These are phyloP conservation scores for Pseudogymnoascus sp. DNA, from an alignment of 2,329 filamentous ascomycete species.

Conservation along the genomic window DNA sequence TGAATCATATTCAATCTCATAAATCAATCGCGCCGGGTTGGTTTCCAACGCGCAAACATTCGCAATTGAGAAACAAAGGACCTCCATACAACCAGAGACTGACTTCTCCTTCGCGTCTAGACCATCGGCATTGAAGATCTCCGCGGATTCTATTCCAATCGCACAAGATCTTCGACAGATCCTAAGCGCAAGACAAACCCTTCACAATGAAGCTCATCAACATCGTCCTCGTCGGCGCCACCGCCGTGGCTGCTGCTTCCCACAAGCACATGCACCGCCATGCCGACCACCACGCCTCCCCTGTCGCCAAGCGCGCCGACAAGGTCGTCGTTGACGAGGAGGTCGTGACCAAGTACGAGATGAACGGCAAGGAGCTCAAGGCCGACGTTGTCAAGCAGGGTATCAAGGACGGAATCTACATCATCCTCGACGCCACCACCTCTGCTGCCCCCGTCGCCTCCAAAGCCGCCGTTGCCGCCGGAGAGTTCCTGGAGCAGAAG, in stretches of 20 bases:
- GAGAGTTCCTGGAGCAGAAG: conserved; percentile 17
- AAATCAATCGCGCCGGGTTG: background rate
- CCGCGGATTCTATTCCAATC: conserved; percentile 12
- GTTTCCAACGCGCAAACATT: background rate
- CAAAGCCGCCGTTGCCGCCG: conserved; percentile 25
- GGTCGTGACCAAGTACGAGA: conserved; percentile 62
- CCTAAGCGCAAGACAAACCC: no score
- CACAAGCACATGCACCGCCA: conserved; percentile 50
- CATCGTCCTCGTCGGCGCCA: conserved; percentile 27
- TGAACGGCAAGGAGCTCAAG: conserved; percentile 55
- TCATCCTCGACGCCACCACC: conserved; percentile 50
- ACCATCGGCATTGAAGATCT: conserved; percentile 10
- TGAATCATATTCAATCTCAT: background rate
- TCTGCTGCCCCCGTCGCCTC: conserved; percentile 39
- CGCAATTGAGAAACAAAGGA: background rate
- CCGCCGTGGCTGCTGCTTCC: conserved; percentile 47
- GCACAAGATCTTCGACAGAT: no score
- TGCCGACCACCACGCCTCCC: conserved; percentile 40
- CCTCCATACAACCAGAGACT: conserved; percentile 10
- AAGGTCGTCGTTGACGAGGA: conserved; percentile 45
- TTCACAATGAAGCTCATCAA: conserved; percentile 28
- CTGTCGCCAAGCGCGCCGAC: conserved; percentile 37
- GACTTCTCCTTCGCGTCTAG: conserved; percentile 10
- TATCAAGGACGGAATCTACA: conserved; percentile 62
- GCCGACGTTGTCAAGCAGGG: conserved; percentile 61